Evolutionary conservation across 257 asterid species (phyloP), one percentile per base, ranked within the genome.

Genomic region (Jacaranda mimosifolia): DNA sequence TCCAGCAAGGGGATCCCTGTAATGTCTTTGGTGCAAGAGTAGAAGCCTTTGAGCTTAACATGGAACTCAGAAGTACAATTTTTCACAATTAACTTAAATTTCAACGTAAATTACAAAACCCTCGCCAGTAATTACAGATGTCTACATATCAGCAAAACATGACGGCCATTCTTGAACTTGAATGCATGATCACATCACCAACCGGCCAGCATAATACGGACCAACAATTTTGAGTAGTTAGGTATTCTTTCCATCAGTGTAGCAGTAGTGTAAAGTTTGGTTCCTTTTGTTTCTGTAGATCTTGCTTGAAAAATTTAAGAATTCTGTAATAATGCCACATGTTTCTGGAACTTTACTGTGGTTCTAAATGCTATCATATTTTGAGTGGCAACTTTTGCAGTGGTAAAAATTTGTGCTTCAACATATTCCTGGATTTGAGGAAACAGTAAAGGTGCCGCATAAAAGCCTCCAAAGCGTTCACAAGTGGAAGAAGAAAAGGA

Each of bases 1-100:
- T 90, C 97, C 7, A 82, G 79, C 87, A 93, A 90, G 86, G 98
- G 99, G 74, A 78, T 93, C 79, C 99, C 99, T 15, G 91, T 96
- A 55, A 79, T 93, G 90, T 77, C 96, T 58, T 63, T 90, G 90
- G 85, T 83, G 75, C 79, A 82, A 72, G 72, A 77, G 60, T 80
- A 84, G 82, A 77, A 46, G 65, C 52, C 82, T 15, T 52, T 49
- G 9, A 14, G 38, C 63, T 53, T 40, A 40, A 36, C 35, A 45
- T 52, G 60, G 77, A n/a, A n/a, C n/a, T n/a, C n/a, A n/a, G n/a
- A n/a, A n/a, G n/a, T n/a, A n/a, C n/a, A n/a, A n/a, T n/a, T n/a
- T n/a, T n/a, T n/a, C n/a, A n/a, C 64, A 12, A 35, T 73, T 5
- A 14, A 42, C 80, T 52, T 46, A 11, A 9, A 72, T 62, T 56